These are phyloP conservation scores for Phytophthora colocasiae DNA, from an alignment of 352 stramenopile species.

Conservation along the genomic window DNA sequence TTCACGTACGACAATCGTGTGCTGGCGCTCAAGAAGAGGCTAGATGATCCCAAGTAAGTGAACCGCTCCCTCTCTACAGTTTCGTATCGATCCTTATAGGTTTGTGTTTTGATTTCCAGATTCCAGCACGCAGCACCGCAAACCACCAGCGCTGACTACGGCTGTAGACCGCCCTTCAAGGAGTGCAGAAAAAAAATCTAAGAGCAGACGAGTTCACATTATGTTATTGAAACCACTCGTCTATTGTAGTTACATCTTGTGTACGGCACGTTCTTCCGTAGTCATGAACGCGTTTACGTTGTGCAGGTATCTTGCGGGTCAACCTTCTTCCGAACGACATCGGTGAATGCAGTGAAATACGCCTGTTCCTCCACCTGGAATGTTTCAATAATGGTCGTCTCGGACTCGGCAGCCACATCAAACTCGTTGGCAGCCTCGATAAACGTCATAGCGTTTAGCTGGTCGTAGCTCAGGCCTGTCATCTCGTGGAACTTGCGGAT, in stretches of 20 bases:
- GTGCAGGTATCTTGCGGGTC: conserved; percentile 26
- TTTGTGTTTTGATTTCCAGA: conserved; percentile 28
- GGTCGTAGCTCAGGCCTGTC: conserved; percentile 42
- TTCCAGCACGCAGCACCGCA: conserved; percentile 60
- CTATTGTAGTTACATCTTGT: neutral
- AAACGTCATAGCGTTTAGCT: conserved; percentile 52
- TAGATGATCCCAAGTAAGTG: conserved; percentile 65
- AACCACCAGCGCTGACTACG: conserved; percentile 74
- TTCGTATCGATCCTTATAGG: neutral
- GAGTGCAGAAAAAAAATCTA: conserved; percentile 72
- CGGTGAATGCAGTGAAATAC: conserved; percentile 11
- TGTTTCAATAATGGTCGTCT: conserved; percentile 25
- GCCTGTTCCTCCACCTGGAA: conserved; percentile 9
- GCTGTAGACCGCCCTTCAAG: conserved; percentile 75
- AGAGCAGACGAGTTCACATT: no score
- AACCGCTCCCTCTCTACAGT: neutral
- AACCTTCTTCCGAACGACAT: conserved; percentile 4
- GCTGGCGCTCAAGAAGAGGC: conserved; percentile 69
- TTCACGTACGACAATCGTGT: conserved; percentile 87
- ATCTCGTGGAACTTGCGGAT: conserved; percentile 71
- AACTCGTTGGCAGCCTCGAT: conserved; percentile 46
- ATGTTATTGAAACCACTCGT: neutral
- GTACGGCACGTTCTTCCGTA: neutral
- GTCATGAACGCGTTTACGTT: neutral
- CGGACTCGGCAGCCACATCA: conserved; percentile 27